Evolutionary conservation across 345 rosid species (phyloP), one percentile per base, ranked within the genome.

Genomic region (Populus tremula): DNA sequence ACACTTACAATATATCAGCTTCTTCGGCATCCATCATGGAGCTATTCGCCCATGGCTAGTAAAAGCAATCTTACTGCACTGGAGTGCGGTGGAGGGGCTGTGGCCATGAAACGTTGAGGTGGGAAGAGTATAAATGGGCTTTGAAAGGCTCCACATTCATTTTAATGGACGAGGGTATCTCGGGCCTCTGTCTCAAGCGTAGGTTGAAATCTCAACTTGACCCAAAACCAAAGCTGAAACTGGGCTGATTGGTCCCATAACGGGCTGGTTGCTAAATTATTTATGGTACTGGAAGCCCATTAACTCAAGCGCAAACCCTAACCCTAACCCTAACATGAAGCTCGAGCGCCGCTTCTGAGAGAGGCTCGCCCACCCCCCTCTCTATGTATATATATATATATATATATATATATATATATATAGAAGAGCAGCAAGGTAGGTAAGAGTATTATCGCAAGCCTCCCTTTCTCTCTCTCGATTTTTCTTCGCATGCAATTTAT

Each of bases 241-340:
- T n/a, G 53, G 72, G 50, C 56, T 23, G 0, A 67, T 4, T 6
- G 72, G 54, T 2, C 72, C 35, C n/a, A 23, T 13, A 69, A 1
- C 14, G 39, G 27, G 63, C 63, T 9, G 29, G 5, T 3, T 29
- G 27, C 63, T 56, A 45, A 1, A 45, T 45, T 45, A 45, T 45
- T 45, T 13, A 45, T 45, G 14, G 13, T 56, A 23, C 13, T 56
- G 27, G 8, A 56, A 56, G 13, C 62, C 27, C 39, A 65, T 12
- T 1, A 65, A 31, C 18, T 13, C 35, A 18, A 29, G 64, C 27
- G 27, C 2, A 64, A 64, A 64, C 78, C 83, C 80, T 73, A 76
- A 83, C 78, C 83, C 80, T 73, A 76, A 83, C 70, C 86, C 79
- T 66, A 77, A 31, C 17, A 5, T 31, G 35, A 65, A 65, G 35